Evolutionary conservation across 202 grass and related monocot genomes (phyloP), one percentile per base, ranked within the genome.

Genomic region (Eragrostis tef): DNA sequence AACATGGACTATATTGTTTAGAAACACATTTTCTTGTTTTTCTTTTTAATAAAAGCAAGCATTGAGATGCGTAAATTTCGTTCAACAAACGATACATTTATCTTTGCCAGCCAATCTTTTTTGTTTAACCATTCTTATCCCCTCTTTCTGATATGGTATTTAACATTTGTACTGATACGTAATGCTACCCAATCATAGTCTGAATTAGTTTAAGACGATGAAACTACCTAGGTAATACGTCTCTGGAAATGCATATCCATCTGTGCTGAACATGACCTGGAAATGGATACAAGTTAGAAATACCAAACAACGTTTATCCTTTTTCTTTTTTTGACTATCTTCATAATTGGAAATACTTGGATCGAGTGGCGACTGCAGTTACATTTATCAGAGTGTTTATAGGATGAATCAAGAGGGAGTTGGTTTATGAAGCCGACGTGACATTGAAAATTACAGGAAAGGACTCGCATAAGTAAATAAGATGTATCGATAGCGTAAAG

Each of bases 211-310:
- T 80, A 59, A 68, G 47, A 17, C 67, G 67, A 70, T 60, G 20
- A 81, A 85, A 77, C 2, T 90, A 98, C 95, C 92, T 73, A 98
- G 85, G 86, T 94, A 94, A 63, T 91, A 94, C 64, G 95, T 94
- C 83, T 98, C 95, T 58, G 95, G 95, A 93, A 98, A 98, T 73
- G 95, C 95, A 83, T 91, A 98, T 61, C 95, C 95, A 89, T 98
- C 90, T 78, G 95, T 88, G 72, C 95, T 98, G 80, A 98, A 98
- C 92, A 98, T 98, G 57, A 98, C 88, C 95, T 98, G 77, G 67
- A 89, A 85, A 83, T 83, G 71, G 34, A 83, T 83, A 25, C 24
- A 69, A 71, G 79, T 73, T 79, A 86, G 59, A 84, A 67, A 82
- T 65, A 77, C 49, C 45, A 71, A 86, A 43, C 19, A 83, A 59